A percentile compares a stretch with the other conserved stretches of the same genome.
These are phyloP conservation scores for Pythium grandisporangium DNA, from an alignment of 352 stramenopile genomes.

Conservation along the genomic window DNA sequence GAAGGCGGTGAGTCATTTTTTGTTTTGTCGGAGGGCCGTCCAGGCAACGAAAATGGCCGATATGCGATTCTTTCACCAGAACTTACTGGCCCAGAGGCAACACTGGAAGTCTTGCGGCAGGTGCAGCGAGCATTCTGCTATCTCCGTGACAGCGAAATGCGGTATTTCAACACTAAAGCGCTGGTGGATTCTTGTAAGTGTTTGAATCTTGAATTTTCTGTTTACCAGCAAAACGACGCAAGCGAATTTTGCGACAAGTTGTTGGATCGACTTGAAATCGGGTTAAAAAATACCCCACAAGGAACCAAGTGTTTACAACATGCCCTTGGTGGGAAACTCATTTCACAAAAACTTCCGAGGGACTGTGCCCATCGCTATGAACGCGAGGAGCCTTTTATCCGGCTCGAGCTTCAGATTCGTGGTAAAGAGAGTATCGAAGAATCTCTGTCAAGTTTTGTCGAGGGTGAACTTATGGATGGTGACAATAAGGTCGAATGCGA, in stretches of 20 bases:
- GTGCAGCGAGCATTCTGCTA: conserved; percentile 88
- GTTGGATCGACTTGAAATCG: conserved; percentile 96
- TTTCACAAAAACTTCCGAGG: conserved; percentile 86
- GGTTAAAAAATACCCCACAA: conserved; percentile 87
- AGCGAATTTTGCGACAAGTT: conserved; percentile 99
- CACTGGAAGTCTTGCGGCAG: conserved; percentile 83
- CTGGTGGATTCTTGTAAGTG: conserved; percentile 89
- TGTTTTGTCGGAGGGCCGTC: conserved; percentile 87
- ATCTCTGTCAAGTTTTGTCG: conserved; percentile 93
- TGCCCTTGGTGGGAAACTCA: conserved; percentile 71
- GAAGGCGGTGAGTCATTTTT: conserved; percentile 83
- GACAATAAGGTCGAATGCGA: conserved; percentile 99
- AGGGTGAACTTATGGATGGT: conserved; percentile 99
- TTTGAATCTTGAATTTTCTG: conserved; percentile 87
- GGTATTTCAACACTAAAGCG: conserved; percentile 77
- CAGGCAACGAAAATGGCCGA: conserved; percentile 93
- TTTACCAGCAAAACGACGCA: conserved; percentile 99
- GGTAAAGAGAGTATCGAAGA: conserved; percentile 98
- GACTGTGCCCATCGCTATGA: conserved; percentile 91
- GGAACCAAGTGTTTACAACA: conserved; percentile 69
- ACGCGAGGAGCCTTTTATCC: conserved; percentile 96
- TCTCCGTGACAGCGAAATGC: conserved; percentile 76
- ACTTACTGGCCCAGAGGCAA: conserved; percentile 67
- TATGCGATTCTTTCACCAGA: conserved; percentile 85
- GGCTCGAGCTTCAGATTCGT: conserved; percentile 96